Percentiles rank a stretch among this genome's conserved stretches.
These are phyloP conservation scores for Acanthamoeba polyphaga DNA, from an alignment of 208 protist genomes.

Conservation along the genomic window DNA sequence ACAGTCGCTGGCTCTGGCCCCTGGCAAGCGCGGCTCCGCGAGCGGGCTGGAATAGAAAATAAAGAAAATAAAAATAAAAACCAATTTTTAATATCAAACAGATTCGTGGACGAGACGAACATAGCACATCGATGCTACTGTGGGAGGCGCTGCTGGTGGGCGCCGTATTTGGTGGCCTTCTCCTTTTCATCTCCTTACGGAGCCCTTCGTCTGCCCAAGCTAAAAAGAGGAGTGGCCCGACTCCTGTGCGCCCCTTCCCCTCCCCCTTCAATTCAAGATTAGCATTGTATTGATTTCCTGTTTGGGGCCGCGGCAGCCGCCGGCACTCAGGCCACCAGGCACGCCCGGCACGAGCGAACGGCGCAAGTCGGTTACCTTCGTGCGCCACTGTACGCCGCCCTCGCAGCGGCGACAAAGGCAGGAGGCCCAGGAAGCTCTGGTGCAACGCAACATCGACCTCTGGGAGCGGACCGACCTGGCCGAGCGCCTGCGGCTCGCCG, in stretches of 20 bases:
- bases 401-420: not conserved
- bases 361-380: slow-evolving; percentile 32
- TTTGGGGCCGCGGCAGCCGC: not conserved
- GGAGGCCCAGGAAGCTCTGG: not conserved
- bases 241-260: not conserved
- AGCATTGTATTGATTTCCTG: not conserved
- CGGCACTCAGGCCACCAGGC: not conserved
- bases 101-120: no score
- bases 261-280: no score
- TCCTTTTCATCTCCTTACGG: no score
- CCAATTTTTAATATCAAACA: no score
- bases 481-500: not conserved
- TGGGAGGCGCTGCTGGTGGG: no score
- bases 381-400: slow-evolving; percentile 28
- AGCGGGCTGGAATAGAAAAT: no score
- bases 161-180: no score
- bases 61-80: not conserved
- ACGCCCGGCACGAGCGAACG: not conserved
- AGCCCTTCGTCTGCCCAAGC: no score
- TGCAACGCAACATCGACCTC: not conserved
- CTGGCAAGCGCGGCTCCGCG: no score
- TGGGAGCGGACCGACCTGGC: not conserved
- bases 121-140: no score
- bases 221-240: no score
- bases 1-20: no score